Percentiles rank a stretch among this genome's conserved stretches.
These are phyloP conservation scores for Auricularia sp. DNA, from an alignment of 768 basidiomycete genomes.

Conservation along the genomic window DNA sequence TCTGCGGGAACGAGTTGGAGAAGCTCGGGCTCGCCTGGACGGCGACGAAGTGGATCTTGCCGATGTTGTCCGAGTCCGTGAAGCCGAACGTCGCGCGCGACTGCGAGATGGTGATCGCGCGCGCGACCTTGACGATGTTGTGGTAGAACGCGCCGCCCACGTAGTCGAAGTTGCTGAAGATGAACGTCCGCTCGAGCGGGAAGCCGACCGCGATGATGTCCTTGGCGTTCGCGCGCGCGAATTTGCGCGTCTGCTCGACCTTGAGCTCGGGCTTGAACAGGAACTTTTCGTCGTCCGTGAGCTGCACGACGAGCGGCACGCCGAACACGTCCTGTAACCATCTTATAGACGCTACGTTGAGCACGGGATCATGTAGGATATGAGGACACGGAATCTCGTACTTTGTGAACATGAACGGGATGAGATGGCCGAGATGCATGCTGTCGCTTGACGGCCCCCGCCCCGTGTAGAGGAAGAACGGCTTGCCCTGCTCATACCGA, in stretches of 20 bases:
- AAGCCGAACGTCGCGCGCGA: conserved; percentile 95
- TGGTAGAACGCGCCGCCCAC: conserved; percentile 90
- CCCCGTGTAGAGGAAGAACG: conserved; percentile 96
- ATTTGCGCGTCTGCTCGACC: conserved; percentile 74
- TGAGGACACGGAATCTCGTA: conserved; percentile 26
- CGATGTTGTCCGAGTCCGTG: conserved; percentile 97
- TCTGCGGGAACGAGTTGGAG: conserved; percentile 97
- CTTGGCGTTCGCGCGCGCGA: conserved; percentile 76
- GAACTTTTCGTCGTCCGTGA: conserved; percentile 99
- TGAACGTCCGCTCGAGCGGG: conserved; percentile 85
- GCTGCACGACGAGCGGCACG: conserved; percentile 87
- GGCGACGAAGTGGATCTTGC: conserved; percentile 92
- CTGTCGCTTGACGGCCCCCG: conserved; percentile 93
- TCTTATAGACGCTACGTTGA: conserved; percentile 27
- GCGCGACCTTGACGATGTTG: conserved; percentile 86
- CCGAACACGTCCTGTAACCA: conserved; percentile 97
- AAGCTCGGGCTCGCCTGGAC: conserved; percentile 95
- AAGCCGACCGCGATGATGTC: conserved; percentile 98
- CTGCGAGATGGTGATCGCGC: conserved; percentile 87
- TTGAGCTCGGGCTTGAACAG: conserved; percentile 93
- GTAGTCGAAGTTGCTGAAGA: conserved; percentile 87
- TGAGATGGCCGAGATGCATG: conserved; percentile 96
- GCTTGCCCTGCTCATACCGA: conserved; percentile 92
- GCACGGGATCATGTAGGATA: conserved; percentile 2
- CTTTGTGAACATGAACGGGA: conserved; percentile 97